Base-by-base conservation (phyloP, 2,329 filamentous ascomycete genomes). In the Penicillium sp. region DNA sequence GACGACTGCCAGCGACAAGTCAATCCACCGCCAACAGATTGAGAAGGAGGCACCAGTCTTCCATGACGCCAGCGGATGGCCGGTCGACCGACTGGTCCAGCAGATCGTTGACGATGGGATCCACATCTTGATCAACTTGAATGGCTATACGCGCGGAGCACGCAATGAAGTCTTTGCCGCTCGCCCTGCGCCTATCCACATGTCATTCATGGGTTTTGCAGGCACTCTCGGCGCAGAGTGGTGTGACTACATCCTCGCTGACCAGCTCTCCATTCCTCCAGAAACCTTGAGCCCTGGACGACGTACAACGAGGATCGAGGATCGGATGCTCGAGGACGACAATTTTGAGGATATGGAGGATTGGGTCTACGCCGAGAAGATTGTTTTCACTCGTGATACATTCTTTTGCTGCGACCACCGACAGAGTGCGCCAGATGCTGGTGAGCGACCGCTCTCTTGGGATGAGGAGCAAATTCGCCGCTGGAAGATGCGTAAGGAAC, bases 191-290 rank as follows among this genome's bases (percentile, higher is more conserved):
- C 95, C 95, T 0, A 92, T 99, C 46, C 95, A 99, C 68, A 99
- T 99, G 95, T 97, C 95, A 0, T 99, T 99, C 72, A 99, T 99
- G 95, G 95, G 95, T 0, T 99, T 99, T 74, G 95, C 95, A 0
- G 95, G 95, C 10, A 97, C 94, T 0, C 81, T 99, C 0, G 95
- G 95, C 6, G 95, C 95, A 2, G 95, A 99, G 74, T 99, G 95
- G 95, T 99, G 95, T 69, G 95, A 99, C 75, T 99, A 99, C 72
- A 88, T 99, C 16, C 85, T 98, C 28, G 93, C 95, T 3, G 95
- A 99, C 71, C 83, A 90, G 54, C 94, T 90, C 1, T 93, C 95
- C 0, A 89, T 99, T 56, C 95, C 95, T 0, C 84, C 84, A 0
- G 86, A 88, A 28, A 97, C 94, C 0, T 81, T 98, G 30, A 87